These are phyloP conservation scores for Penicillium sp. DNA, from an alignment of 2,329 filamentous ascomycete genomes.

Conservation along the genomic window DNA sequence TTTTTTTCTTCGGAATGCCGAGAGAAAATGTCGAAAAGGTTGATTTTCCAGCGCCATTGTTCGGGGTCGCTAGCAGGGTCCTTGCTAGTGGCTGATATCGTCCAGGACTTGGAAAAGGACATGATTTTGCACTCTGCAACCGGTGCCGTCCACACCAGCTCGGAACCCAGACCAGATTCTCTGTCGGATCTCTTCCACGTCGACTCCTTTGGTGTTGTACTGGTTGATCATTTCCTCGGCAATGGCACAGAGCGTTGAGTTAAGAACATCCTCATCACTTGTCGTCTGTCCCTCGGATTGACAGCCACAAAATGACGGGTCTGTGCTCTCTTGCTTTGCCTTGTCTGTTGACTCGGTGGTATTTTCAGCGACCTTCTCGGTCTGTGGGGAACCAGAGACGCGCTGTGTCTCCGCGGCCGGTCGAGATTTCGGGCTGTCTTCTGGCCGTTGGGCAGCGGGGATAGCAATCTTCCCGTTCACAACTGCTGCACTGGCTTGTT, in stretches of 20 bases:
- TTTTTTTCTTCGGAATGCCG: background rate
- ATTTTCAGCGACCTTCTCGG: background rate
- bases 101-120: constrained; percentile 45
- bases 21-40: background rate
- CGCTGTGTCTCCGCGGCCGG: background rate
- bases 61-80: no score
- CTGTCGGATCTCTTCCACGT: constrained; percentile 37
- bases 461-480: constrained; percentile 37
- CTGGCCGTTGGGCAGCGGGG: constrained; percentile 27
- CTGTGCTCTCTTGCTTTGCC: background rate
- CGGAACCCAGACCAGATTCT: constrained; percentile 39
- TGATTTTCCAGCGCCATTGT: background rate
- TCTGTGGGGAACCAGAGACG: background rate
- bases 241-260: constrained; percentile 41
- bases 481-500: constrained; percentile 16
- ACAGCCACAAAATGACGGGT: constrained; percentile 28
- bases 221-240: constrained; percentile 41
- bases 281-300: constrained; percentile 17
- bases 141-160: constrained; percentile 29
- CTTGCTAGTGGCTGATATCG: constrained; percentile 31
- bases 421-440: background rate
- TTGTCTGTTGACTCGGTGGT: background rate
- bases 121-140: constrained; percentile 43
- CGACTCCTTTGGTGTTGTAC: constrained; percentile 38
- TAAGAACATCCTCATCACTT: constrained; percentile 28